Base-by-base conservation (phyloP, 2,329 filamentous ascomycete species). In the Xylaria polymorpha region DNA sequence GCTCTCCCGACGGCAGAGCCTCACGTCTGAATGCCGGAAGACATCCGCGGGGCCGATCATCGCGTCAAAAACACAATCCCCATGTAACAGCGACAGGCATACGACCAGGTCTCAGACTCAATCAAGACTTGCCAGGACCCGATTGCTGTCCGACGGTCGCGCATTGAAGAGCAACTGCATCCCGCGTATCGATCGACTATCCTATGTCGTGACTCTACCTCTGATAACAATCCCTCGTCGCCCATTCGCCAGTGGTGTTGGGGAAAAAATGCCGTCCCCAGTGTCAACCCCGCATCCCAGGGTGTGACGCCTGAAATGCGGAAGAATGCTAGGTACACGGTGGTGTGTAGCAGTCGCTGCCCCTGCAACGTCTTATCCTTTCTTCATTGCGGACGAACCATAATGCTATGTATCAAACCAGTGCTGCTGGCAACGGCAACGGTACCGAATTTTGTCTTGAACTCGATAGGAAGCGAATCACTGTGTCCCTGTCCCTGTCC, bases 21-120 rank as follows among this genome's bases (percentile, higher is more conserved):
- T 67, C 68, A 70, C 18, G 43, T 61, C 57, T 67, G 25, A 22
- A 58, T 50, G 25, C 68, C 68, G 64, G 64, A 62, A 70, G 57
- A 35, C 68, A 59, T 70, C 68, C 64, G 50, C 68, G 68, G 57
- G 59, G 48, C n/a, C 67, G 63, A 67, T 66, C 64, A 61, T 67
- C 64, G 32, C 48, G 56, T 66, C 56, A 61, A 60, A 29, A 25
- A 46, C 35, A 57, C 32, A 44, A 63, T 53, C 35, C 60, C 60
- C 51, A 61, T 65, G 61, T n/a, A 43, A 65, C 56, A 51, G 20
- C 51, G 35, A 46, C 61, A 63, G 25, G 56, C 50, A 57, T 61
- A 37, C 56, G 39, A 57, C 15, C 4, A 57, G 53, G 64, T 68
- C 62, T 53, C 62, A 62, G 44, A 61, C 35, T 18, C 12, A 15